phyloP scores from a whole-genome alignment of 495 filamentous ascomycete species.

The Podospora comata region DNA sequence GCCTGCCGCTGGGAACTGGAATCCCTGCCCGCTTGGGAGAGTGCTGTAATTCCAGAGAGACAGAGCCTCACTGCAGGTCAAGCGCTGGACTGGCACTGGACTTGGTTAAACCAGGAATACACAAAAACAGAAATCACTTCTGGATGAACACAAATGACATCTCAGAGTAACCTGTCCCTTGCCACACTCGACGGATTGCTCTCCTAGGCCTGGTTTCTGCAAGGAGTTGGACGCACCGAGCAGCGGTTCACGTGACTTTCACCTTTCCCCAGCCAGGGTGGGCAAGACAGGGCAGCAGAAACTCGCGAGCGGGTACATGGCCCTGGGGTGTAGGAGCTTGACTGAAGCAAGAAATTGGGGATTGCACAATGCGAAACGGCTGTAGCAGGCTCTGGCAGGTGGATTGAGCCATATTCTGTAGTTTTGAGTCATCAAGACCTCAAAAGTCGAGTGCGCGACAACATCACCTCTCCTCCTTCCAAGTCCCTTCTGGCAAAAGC shows the following conservation, averaged over 20 bases:
- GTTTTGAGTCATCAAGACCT: background rate
- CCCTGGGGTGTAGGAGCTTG: background rate
- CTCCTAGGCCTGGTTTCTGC: background rate
- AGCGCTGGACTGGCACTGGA: background rate
- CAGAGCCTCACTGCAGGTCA: background rate
- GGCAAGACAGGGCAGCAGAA: background rate
- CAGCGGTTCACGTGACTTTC: background rate
- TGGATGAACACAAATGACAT: background rate
- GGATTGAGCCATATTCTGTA: background rate
- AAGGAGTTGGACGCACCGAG: background rate
- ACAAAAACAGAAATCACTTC: background rate
- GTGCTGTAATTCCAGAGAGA: background rate
- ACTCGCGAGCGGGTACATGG: slow-evolving; percentile 9
- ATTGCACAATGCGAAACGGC: slow-evolving; percentile 1
- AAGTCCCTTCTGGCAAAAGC: background rate
- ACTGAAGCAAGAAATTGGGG: background rate
- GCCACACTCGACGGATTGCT: background rate
- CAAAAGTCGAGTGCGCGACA: background rate
- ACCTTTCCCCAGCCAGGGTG: background rate
- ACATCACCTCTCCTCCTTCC: background rate
- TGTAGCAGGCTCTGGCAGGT: background rate
- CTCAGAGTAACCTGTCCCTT: background rate
- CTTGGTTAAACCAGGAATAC: background rate
- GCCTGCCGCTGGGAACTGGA: background rate
- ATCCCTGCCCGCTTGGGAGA: background rate